Base-by-base conservation (phyloP, 2,329 filamentous ascomycete species). In the Venturia aucupariae region DNA sequence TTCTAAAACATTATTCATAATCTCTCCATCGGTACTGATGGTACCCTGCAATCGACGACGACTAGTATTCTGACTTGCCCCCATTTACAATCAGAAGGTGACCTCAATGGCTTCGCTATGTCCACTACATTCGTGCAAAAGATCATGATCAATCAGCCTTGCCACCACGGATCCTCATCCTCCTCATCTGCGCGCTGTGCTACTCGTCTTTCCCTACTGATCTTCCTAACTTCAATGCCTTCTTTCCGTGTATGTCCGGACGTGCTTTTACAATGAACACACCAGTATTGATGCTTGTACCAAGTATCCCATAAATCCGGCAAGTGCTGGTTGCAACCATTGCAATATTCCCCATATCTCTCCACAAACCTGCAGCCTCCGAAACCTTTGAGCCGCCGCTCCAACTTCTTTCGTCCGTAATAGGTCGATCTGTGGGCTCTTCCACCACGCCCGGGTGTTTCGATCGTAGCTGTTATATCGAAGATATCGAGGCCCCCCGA, bases 331-430 rank as follows among this genome's bases (percentile, higher is more conserved):
- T 62, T 51, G 30, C 60, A 62, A 51, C 51, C 42, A 2, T 27
- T 24, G 32, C 60, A 62, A 51, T 46, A 62, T 19, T 35, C 8
- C 17, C 42, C 60, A n/a, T 24, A 2, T 38, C 42, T 41, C 10
- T 62, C 32, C 60, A 62, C 60, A 51, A 62, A 62, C 11, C 60
- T 30, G n/a, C 24, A 62, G 22, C 60, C 42, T 46, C 60, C 42
- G 17, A 62, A 62, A n/a, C 60, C 60, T 7, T 38, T 46, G 19
- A 62, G 44, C 10, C 15, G 24, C 11, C 60, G 6, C 24, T 15
- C 41, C n/a, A 62, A 30, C 51, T 39, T 62, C 15, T 7, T 46
- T 22, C 32, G n/a, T 48, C 22, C 41, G 15, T 61, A 42, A 19
- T 17, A 41, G n/a, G 39, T 38, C 4, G 30, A 24, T 24, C 35